These are phyloP conservation scores for Micromonas pusilla DNA, from an alignment of 139 green algal genomes.

Conservation along the genomic window DNA sequence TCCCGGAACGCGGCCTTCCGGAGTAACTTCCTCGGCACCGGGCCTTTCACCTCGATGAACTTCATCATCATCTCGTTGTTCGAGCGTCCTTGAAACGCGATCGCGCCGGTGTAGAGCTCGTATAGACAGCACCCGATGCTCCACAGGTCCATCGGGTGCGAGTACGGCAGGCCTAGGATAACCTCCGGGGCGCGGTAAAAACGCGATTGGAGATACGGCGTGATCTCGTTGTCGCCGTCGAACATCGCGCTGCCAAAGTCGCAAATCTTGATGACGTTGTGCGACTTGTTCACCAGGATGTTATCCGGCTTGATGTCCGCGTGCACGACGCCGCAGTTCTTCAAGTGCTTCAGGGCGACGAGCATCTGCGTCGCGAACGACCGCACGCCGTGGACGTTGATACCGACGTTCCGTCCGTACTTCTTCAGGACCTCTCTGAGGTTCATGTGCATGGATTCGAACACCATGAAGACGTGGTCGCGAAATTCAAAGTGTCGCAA, in stretches of 20 bases:
- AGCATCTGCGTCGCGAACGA: constrained; percentile 89
- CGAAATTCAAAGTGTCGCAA: constrained; percentile 88
- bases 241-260: constrained; percentile 95
- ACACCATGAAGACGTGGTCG: constrained; percentile 86
- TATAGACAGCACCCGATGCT: constrained; percentile 87
- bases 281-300: constrained; percentile 84
- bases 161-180: constrained; percentile 90
- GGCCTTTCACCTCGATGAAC: constrained; percentile 93
- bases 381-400: constrained; percentile 83
- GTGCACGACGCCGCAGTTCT: constrained; percentile 81
- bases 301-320: constrained; percentile 99
- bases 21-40: constrained; percentile 92
- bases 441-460: constrained; percentile 47
- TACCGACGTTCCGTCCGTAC: constrained; percentile 88
- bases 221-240: constrained; percentile 88
- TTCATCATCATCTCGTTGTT: constrained; percentile 99
- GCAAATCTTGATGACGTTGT: constrained; percentile 75
- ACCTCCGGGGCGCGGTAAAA: constrained; percentile 96
- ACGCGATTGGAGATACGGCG: constrained; percentile 90
- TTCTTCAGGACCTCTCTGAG: constrained; percentile 72
- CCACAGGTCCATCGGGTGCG: constrained; percentile 93
- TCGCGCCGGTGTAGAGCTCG: constrained; percentile 94
- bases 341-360: constrained; percentile 81
- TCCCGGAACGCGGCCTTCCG: constrained; percentile 49
- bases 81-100: constrained; percentile 85